phyloP scores from a whole-genome alignment of 2,329 filamentous ascomycete species.

The Paracamarosporium sp. region DNA sequence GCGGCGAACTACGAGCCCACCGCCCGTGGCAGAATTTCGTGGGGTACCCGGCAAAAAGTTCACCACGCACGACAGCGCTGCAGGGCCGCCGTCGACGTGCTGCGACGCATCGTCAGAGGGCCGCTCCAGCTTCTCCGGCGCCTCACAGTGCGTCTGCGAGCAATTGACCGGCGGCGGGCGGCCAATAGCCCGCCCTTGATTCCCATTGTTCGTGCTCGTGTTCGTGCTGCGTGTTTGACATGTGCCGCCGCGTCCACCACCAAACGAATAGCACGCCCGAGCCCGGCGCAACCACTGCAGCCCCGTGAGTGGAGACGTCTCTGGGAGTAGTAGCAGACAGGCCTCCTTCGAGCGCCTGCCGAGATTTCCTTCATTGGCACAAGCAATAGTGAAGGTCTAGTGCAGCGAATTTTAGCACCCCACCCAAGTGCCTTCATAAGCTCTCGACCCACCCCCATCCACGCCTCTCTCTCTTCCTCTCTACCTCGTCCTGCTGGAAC shows the following conservation, averaged over 20 bases:
- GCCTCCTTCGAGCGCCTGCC: constrained; percentile 32
- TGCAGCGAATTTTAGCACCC: constrained; percentile 44
- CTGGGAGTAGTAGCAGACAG: constrained; percentile 23
- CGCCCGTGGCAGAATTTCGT: constrained; percentile 46
- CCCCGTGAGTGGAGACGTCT: constrained; percentile 24
- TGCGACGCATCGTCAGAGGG: constrained; percentile 24
- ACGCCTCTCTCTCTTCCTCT: constrained; percentile 22
- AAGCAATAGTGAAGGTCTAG: constrained; percentile 41
- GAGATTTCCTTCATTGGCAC: constrained; percentile 39
- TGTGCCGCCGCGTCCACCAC: constrained; percentile 23
- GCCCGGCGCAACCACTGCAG: constrained; percentile 22
- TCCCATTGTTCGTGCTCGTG: constrained; percentile 24
- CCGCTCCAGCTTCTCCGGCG: constrained; percentile 12
- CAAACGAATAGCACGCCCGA: constrained; percentile 26
- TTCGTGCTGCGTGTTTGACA: constrained; percentile 19
- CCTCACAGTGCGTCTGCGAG: constrained; percentile 7
- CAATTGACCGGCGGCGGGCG: constrained; percentile 19
- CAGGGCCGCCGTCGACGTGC: constrained; percentile 28
- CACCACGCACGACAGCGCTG: constrained; percentile 32
- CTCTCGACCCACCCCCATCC: constrained; percentile 29
- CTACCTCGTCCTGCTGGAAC: constrained; percentile 25
- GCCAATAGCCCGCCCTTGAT: constrained; percentile 13
- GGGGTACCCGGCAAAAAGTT: constrained; percentile 44
- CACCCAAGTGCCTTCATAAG: constrained; percentile 47
- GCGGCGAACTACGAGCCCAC: constrained; percentile 28